phyloP scores from a whole-genome alignment of 305 asterid species.

The Fraxinus greggii region DNA sequence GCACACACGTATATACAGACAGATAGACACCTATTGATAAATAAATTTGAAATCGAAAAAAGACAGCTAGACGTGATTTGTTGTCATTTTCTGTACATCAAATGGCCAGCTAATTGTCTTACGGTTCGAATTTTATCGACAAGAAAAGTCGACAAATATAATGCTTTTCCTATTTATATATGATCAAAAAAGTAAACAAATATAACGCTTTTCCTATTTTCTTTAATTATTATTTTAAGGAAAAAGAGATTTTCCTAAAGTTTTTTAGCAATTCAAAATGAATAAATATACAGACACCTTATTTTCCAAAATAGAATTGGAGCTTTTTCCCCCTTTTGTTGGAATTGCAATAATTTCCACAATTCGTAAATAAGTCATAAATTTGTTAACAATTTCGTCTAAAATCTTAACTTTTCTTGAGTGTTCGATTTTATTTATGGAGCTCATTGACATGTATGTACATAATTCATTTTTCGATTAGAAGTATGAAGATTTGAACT shows the following conservation, averaged over 20 bases:
- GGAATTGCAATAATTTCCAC: neutral
- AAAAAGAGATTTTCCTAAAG: neutral
- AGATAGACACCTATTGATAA: neutral
- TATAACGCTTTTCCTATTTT: neutral
- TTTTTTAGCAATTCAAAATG: neutral
- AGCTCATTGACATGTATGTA: neutral
- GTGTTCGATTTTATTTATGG: neutral
- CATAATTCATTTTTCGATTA: neutral
- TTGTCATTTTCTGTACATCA: neutral
- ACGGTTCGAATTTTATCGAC: neutral
- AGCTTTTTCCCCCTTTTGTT: neutral
- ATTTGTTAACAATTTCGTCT: neutral
- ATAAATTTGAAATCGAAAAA: neutral
- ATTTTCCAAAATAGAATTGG: neutral
- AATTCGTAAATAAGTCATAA: neutral
- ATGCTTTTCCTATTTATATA: neutral
- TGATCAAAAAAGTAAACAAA: neutral
- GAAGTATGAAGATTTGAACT: neutral
- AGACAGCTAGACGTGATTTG: neutral
- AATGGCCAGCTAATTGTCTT: neutral
- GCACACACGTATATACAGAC: neutral
- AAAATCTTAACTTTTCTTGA: neutral
- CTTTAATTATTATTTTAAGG: neutral
- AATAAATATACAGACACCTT: neutral
- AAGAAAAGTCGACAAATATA: neutral